Conservation (phyloP, 2,329 filamentous ascomycete species). For the Bretziella fagacearum region DNA sequence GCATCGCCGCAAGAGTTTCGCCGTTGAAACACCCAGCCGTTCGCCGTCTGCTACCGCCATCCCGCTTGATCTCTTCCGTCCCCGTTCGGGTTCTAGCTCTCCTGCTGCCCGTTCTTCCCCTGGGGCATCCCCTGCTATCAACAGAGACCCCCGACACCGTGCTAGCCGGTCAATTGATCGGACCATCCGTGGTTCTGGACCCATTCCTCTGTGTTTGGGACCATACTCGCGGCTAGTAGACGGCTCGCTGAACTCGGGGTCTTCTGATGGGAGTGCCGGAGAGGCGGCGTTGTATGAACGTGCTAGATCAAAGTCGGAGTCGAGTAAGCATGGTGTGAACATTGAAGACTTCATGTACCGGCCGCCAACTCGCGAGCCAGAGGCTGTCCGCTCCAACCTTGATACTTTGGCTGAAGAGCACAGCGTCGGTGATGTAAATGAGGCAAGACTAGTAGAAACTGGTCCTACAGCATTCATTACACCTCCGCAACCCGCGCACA, state of each 20-base stretch:
- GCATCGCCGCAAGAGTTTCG: slow-evolving; percentile 5
- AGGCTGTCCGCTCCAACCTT: background rate
- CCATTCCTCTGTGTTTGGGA: slow-evolving; percentile 21
- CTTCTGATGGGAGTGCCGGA: background rate
- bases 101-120: slow-evolving; percentile 18
- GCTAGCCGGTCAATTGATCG: slow-evolving; percentile 20
- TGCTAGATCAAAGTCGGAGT: slow-evolving; percentile 3
- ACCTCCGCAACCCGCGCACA: background rate
- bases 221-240: slow-evolving; percentile 21
- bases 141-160: slow-evolving; percentile 22
- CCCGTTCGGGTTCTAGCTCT: slow-evolving; percentile 29
- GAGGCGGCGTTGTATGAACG: background rate
- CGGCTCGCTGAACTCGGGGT: background rate
- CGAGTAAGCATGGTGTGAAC: background rate
- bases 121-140: slow-evolving; percentile 1
- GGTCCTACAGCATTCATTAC: background rate
- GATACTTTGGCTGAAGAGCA: background rate
- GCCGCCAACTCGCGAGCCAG: background rate
- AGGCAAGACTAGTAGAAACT: slow-evolving; percentile 20
- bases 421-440: background rate
- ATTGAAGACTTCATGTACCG: background rate
- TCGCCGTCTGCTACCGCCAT: slow-evolving; percentile 41
- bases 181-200: slow-evolving; percentile 8
- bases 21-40: slow-evolving; percentile 18
- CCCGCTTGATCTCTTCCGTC: slow-evolving; percentile 37